These are phyloP conservation scores for Tausonia pullulans DNA, from an alignment of 1,284 basidiomycete species.

Conservation along the genomic window DNA sequence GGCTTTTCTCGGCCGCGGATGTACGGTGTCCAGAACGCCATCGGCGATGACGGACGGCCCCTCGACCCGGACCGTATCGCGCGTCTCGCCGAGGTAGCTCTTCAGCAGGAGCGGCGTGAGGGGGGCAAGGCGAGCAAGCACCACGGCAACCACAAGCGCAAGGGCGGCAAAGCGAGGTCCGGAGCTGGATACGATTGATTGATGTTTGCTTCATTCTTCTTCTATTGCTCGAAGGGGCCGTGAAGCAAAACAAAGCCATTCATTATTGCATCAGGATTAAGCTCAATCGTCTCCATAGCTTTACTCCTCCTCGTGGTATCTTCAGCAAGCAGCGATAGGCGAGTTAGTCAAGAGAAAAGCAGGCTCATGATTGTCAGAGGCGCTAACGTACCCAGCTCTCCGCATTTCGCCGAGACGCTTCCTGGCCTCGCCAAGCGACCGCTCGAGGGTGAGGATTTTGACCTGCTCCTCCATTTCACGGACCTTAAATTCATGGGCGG, in stretches of 20 bases:
- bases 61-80: constrained; percentile 40
- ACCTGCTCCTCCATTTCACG: constrained; percentile 99
- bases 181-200: constrained; percentile 73
- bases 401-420: constrained; percentile 80
- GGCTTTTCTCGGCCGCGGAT: constrained; percentile 49
- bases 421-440: constrained; percentile 80
- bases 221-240: no score
- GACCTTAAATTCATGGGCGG: constrained; percentile 90
- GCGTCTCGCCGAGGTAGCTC: constrained; percentile 41
- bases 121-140: constrained; percentile 52
- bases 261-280: no score
- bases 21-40: constrained; percentile 69
- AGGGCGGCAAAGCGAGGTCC: constrained; percentile 73
- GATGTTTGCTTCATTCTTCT: no score
- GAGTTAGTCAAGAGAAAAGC: not conserved
- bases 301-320: constrained; percentile 15
- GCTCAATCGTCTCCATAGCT: not conserved
- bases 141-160: constrained; percentile 61
- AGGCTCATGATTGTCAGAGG: not conserved
- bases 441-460: constrained; percentile 90
- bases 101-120: constrained; percentile 33
- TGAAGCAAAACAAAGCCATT: no score
- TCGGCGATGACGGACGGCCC: constrained; percentile 61
- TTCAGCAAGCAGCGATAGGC: not conserved
- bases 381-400: constrained; percentile 58